These are phyloP conservation scores for Ophiostoma pallidulum DNA, from an alignment of 2,329 filamentous ascomycete species.

Conservation along the genomic window DNA sequence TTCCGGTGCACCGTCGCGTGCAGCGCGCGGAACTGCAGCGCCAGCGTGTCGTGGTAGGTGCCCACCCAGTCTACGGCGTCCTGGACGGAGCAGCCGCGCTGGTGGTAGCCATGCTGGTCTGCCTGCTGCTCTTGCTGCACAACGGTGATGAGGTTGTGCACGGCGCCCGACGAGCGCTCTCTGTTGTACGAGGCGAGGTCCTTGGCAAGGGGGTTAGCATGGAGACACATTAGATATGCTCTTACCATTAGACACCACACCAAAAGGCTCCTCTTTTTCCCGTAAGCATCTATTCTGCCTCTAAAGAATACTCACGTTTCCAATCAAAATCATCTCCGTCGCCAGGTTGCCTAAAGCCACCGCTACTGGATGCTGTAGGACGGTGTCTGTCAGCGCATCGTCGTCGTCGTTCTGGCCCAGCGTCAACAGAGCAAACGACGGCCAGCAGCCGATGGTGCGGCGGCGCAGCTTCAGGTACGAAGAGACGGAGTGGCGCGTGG, in stretches of 20 bases:
- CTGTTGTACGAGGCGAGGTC: constrained; percentile 24
- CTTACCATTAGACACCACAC: too few relatives aligned
- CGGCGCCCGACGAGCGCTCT: constrained; percentile 21
- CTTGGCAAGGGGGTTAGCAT: constrained; percentile 8
- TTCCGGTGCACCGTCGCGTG: background rate
- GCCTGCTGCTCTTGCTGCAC: constrained; percentile 16
- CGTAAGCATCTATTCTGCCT: too few relatives aligned
- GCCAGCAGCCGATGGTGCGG: constrained; percentile 19
- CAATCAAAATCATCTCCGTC: constrained; percentile 20
- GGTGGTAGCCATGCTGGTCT: background rate
- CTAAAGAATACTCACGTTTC: constrained; percentile 18
- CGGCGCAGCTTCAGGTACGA: constrained; percentile 21
- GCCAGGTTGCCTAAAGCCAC: constrained; percentile 16
- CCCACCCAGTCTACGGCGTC: constrained; percentile 14
- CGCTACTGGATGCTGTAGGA: constrained; percentile 17
- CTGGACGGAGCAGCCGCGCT: constrained; percentile 8
- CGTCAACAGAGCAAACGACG: constrained; percentile 20
- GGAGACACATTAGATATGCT: too few relatives aligned
- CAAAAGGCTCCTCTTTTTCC: too few relatives aligned
- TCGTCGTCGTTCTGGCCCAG: constrained; percentile 15
- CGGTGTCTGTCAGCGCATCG: constrained; percentile 16
- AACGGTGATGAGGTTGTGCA: constrained; percentile 24
- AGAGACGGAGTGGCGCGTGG: constrained; percentile 13
- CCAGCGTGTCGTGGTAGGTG: constrained; percentile 7
- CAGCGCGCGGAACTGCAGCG: constrained; percentile 14